phyloP scores from a whole-genome alignment of 257 asterid species.

The Nicotiana knightiana region DNA sequence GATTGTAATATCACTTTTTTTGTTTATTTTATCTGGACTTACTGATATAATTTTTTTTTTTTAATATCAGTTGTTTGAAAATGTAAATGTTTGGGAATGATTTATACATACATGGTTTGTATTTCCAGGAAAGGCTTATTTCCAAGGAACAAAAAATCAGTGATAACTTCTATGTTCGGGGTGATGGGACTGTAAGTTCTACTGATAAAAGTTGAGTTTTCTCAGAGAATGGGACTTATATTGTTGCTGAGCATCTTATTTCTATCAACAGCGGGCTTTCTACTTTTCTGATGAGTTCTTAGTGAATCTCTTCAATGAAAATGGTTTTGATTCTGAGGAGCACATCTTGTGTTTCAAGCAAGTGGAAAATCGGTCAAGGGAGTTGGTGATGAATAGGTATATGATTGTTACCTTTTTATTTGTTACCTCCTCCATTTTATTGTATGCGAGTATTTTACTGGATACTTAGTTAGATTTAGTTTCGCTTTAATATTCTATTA shows the following conservation, averaged over 20 bases:
- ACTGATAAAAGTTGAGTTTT: constrained; percentile 4
- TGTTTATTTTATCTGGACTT: background rate
- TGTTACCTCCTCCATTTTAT: background rate
- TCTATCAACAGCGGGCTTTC: constrained; percentile 74
- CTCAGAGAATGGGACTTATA: constrained; percentile 2
- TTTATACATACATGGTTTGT: background rate
- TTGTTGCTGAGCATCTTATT: constrained; percentile 19
- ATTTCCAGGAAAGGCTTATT: constrained; percentile 68
- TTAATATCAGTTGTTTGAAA: background rate
- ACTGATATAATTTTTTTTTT: no score
- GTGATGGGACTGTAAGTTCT: constrained; percentile 94
- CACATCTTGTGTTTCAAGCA: constrained; percentile 84
- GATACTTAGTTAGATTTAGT: background rate
- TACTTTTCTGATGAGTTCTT: constrained; percentile 87
- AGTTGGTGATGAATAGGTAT: constrained; percentile 85
- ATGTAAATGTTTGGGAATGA: background rate
- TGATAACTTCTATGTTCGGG: constrained; percentile 93
- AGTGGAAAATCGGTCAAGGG: constrained; percentile 90
- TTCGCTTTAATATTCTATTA: background rate
- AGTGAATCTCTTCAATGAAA: constrained; percentile 52
- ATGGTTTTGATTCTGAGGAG: constrained; percentile 69
- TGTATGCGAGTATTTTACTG: background rate
- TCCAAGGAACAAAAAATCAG: constrained; percentile 91
- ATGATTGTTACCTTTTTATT: background rate
- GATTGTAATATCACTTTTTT: background rate